A percentile compares a stretch with the other conserved stretches of the same genome.
Evolutionary conservation across 768 basidiomycete species (phyloP).

Genomic region (Suillus cothurnatus): DNA sequence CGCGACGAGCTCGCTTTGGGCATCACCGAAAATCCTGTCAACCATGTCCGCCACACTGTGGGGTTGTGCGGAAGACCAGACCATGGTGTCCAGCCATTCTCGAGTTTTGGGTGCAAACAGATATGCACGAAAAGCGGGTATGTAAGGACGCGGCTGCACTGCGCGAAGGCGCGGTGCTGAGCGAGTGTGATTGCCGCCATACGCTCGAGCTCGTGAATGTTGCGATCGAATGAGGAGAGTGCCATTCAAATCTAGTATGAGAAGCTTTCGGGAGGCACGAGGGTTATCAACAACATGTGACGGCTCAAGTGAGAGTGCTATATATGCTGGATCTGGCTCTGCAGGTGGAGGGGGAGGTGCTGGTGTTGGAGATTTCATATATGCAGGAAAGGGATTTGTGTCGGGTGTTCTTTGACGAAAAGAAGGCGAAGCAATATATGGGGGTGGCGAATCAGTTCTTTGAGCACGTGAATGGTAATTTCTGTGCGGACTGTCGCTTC

Average conservation of each 20-base stretch:
- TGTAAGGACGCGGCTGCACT: conserved; percentile 66
- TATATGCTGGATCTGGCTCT: conserved; percentile 39
- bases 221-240: conserved; percentile 66
- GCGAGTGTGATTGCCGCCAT: conserved; percentile 2
- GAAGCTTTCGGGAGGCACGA: conserved; percentile 52
- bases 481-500: not conserved
- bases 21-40: conserved; percentile 52
- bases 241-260: conserved; percentile 78
- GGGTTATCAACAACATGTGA: conserved; percentile 32
- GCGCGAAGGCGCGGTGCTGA: conserved; percentile 32
- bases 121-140: conserved; percentile 61
- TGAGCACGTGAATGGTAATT: conserved; percentile 1
- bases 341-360: conserved; percentile 9
- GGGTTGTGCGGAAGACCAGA: conserved; percentile 88
- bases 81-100: conserved; percentile 79
- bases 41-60: conserved; percentile 81
- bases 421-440: conserved; percentile 12
- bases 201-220: conserved; percentile 29
- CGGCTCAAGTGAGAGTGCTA: conserved; percentile 32
- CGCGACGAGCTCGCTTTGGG: conserved; percentile 48
- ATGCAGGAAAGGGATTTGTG: conserved; percentile 5
- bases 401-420: conserved; percentile 15
- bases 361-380: conserved; percentile 11
- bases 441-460: not conserved
- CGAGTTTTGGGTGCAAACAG: conserved; percentile 62